A percentile compares a stretch with the other conserved stretches of the same genome.
phyloP scores from a whole-genome alignment of 1,284 basidiomycete genomes.

The Pseudozyma pruni region DNA sequence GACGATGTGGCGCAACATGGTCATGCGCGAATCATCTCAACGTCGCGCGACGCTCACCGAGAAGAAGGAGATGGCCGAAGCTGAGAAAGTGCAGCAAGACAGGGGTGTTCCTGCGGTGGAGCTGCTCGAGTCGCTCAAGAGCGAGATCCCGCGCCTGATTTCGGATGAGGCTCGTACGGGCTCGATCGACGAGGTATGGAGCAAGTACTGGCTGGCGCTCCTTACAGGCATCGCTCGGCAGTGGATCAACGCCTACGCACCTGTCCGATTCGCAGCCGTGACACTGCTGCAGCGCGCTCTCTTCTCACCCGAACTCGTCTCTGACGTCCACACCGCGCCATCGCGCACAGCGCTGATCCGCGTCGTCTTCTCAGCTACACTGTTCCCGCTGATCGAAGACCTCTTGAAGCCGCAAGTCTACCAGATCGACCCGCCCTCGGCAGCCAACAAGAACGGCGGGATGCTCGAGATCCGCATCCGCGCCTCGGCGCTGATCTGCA shows the following conservation, averaged over 20 bases:
- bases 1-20: constrained; percentile 48
- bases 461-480: constrained; percentile 89
- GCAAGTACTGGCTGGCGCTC: constrained; percentile 81
- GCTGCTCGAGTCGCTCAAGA: constrained; percentile 71
- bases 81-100: constrained; percentile 69
- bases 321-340: constrained; percentile 68
- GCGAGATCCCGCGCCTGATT: constrained; percentile 54
- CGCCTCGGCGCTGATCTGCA: constrained; percentile 88
- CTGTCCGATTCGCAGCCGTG: constrained; percentile 86
- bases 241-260: constrained; percentile 83
- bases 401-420: constrained; percentile 85
- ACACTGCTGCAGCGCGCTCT: constrained; percentile 86
- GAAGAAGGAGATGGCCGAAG: constrained; percentile 65
- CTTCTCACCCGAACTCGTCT: constrained; percentile 68
- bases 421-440: constrained; percentile 76
- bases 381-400: constrained; percentile 93
- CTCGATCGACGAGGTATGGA: constrained; percentile 75
- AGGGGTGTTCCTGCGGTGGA: constrained; percentile 86
- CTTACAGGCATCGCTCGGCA: constrained; percentile 83
- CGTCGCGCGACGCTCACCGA: constrained; percentile 61
- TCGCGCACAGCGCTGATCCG: constrained; percentile 72
- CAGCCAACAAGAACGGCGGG: constrained; percentile 69
- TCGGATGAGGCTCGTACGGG: constrained; percentile 20
- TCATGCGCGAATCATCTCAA: constrained; percentile 28
- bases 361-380: constrained; percentile 82